Base-by-base conservation (phyloP, 225 moss, liverwort and hornwort genomes). In the Polytrichum commune region DNA sequence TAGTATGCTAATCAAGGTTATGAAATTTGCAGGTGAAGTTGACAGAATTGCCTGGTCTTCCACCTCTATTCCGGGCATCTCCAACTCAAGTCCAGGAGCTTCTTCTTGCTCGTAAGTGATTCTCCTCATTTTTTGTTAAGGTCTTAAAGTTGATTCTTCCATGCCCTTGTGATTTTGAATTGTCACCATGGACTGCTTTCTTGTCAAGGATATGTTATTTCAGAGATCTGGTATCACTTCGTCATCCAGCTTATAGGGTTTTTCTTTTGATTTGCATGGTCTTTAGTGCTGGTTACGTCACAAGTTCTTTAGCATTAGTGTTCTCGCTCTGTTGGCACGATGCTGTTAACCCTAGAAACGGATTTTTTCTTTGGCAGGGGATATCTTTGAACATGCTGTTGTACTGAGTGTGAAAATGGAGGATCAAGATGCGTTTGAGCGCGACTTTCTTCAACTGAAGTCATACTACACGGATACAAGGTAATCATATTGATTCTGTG, bases 401-500 rank as follows among this genome's bases (percentile, higher is more conserved):
- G 83, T 86, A 80, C 70, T 90, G 77, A 98, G 90, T 69, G 97
- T 98, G 67, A 92, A 90, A 81, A 93, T 86, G 74, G 95, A 90
- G 67, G 80, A 82, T 72, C 80, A 98, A 61, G 97, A 98, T 78
- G 92, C 91, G 33, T 98, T 98, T 73, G 97, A 93, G 82, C 87
- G 95, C 27, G 88, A 98, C 75, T 95, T 98, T 55, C 69, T 88
- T 63, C 84, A 88, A 72, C 71, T 93, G 54, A 95, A 98, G 84
- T 92, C 94, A 22, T 98, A 88, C 66, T 98, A 98, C 78, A 98
- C 95, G 2, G 97, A 98, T 60, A 91, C 97, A 20, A 98, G 91
- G 95, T 93, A 77, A 62, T 7, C 24, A 58, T 58, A 6, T 58
- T 58, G 2, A 58, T 4, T 27, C 13, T 63, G 46, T 33, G 33